A percentile compares a stretch with the other conserved stretches of the same genome.
These are phyloP conservation scores for Polytrichum commune DNA, from an alignment of 225 moss, liverwort and hornwort genomes.

Conservation along the genomic window DNA sequence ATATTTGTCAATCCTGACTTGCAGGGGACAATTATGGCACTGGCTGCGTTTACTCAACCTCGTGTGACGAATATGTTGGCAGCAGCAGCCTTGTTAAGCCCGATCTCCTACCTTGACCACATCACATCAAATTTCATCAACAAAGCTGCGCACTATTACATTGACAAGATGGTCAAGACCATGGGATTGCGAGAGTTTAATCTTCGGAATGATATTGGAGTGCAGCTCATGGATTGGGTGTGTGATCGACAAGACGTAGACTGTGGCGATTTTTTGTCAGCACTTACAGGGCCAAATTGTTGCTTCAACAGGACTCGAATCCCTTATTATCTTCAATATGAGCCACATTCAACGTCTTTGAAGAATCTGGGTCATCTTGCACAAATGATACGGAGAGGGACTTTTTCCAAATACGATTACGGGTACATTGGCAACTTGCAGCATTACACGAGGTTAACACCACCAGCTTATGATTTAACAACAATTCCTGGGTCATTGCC, in stretches of 20 bases:
- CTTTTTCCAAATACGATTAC: conserved; percentile 81
- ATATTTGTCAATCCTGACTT: background rate
- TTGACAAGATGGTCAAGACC: conserved; percentile 76
- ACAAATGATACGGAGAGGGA: conserved; percentile 88
- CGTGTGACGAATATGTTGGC: conserved; percentile 53
- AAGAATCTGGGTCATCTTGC: conserved; percentile 93
- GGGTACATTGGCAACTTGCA: conserved; percentile 75
- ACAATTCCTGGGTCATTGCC: conserved; percentile 57
- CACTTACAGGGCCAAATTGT: conserved; percentile 91
- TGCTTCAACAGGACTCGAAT: conserved; percentile 87
- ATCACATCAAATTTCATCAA: conserved; percentile 75
- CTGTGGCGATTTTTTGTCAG: conserved; percentile 72
- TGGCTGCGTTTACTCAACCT: conserved; percentile 78
- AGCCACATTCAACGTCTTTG: conserved; percentile 92
- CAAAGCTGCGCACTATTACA: conserved; percentile 72
- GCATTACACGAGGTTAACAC: conserved; percentile 58
- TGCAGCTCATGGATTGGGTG: conserved; percentile 71
- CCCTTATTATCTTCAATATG: conserved; percentile 77
- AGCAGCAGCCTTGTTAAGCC: conserved; percentile 85
- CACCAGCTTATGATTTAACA: conserved; percentile 66
- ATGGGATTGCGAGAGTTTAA: conserved; percentile 83
- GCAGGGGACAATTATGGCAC: conserved; percentile 93
- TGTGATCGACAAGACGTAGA: conserved; percentile 63
- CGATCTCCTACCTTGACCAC: conserved; percentile 84
- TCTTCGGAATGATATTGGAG: conserved; percentile 72